phyloP scores from a whole-genome alignment of 73 alveolate genomes.

The Paramecium bursaria region DNA sequence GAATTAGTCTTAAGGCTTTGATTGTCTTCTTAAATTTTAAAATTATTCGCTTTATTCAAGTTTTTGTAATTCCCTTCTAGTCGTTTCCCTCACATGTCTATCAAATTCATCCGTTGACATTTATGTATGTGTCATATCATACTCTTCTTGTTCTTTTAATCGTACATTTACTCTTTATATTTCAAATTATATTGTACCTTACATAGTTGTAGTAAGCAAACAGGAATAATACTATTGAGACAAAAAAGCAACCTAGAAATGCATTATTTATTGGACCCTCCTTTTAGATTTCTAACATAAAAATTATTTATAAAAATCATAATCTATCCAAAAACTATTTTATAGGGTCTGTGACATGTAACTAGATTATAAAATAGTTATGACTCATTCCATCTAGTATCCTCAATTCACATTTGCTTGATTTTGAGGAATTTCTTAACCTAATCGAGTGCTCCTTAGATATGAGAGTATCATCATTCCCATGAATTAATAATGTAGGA shows the following conservation, averaged over 20 bases:
- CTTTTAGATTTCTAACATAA: too few species aligned
- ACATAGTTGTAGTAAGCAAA: too few species aligned
- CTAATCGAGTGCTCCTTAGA: slow-evolving; percentile 75
- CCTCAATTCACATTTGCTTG: not conserved
- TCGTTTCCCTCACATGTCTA: not conserved
- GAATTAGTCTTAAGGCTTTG: too few species aligned
- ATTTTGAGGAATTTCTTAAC: slow-evolving; percentile 22
- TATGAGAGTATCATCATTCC: slow-evolving; percentile 92
- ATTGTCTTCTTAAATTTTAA: too few species aligned
- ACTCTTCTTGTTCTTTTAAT: not conserved
- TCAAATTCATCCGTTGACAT: not conserved
- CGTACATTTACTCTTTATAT: too few species aligned
- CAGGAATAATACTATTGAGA: too few species aligned
- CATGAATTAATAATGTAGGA: slow-evolving; percentile 96
- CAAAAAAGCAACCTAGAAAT: too few species aligned
- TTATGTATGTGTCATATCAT: slow-evolving; percentile 13
- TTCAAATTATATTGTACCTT: too few species aligned
- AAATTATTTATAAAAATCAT: too few species aligned
- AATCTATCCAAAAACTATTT: not conserved
- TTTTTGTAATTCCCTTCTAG: slow-evolving; percentile 1
- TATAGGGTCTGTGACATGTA: slow-evolving; percentile 4
- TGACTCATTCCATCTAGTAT: slow-evolving; percentile 54
- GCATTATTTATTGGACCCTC: too few species aligned
- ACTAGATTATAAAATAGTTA: not conserved
- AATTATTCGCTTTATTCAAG: not conserved